Evolutionary conservation across 2,329 filamentous ascomycete genomes (phyloP), one percentile per base, ranked within the genome.

Genomic region (Claviceps monticola): DNA sequence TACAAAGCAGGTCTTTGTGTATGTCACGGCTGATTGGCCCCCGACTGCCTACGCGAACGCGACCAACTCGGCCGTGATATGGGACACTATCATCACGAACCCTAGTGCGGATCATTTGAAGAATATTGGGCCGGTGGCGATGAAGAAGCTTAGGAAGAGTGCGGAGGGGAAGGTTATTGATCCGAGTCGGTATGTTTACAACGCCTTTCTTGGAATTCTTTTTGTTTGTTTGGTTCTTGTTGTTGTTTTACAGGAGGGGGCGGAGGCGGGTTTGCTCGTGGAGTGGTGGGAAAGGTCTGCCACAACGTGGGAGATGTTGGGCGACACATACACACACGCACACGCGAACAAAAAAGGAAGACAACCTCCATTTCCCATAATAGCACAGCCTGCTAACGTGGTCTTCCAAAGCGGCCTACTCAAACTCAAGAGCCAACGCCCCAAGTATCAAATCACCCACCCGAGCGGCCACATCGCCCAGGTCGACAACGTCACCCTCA

Each of bases 381-480:
- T 3, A 34, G 9, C 9, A 11, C 9, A 34, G 29, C 3, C 34
- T 39, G 19, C 51, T 59, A 45, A 51, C 46, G 4, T 14, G 4
- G 16, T 37, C n/a, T 16, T 50, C 6, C 49, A 53, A 53, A 82
- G 83, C 5, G 91, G 90, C 34, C 77, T 86, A 50, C 70, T 97
- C 41, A 77, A 80, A 53, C 76, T 97, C 58, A 81, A 82, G 64
- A 90, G 90, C 67, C 88, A 95, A 67, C 85, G 84, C 64, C 86
- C 90, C 2, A 98, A 98, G 70, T 98, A 98, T 74, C 89, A 95
- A 65, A 93, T 98, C 69, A 95, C 90, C 4, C 89, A 96, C 66
- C 86, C 91, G 11, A 79, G 78, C 11, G 86, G 90, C 55, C 83
- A 82, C 66, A 76, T 97, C 58, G 86, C 87, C 46, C 77, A 84